Evolutionary conservation across 1,284 basidiomycete species (phyloP).

Genomic region (Filobasidium uniguttulatum): DNA sequence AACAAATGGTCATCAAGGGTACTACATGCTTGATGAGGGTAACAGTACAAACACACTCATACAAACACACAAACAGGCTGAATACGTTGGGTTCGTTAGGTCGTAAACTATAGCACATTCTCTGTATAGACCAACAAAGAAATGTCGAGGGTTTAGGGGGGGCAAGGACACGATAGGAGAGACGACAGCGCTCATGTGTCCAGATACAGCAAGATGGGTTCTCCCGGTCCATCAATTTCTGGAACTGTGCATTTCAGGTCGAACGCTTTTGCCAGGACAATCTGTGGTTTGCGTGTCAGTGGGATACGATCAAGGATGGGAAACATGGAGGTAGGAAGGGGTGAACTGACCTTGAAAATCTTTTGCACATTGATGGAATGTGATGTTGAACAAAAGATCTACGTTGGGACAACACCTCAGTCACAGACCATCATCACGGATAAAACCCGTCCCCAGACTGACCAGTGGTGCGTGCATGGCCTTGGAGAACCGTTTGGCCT

Average conservation of each 20-base stretch:
- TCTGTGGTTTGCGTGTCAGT: slow-evolving; percentile 11
- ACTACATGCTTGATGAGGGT: too few species aligned
- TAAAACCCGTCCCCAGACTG: slow-evolving; percentile 4
- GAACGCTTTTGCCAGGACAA: slow-evolving; percentile 37
- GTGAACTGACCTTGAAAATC: slow-evolving; percentile 73
- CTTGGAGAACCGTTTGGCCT: slow-evolving; percentile 90
- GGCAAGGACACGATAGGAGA: too few species aligned
- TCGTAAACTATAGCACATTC: too few species aligned
- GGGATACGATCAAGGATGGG: not conserved
- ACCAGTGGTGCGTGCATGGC: slow-evolving; percentile 91
- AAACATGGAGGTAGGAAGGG: not conserved
- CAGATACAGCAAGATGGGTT: slow-evolving; percentile 81
- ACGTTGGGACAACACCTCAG: slow-evolving; percentile 3
- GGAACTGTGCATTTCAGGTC: slow-evolving; percentile 70
- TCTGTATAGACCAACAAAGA: too few species aligned
- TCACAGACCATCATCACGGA: not conserved
- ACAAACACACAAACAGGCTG: too few species aligned
- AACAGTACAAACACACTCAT: too few species aligned
- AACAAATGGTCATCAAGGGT: too few species aligned
- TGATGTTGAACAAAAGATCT: slow-evolving; percentile 92
- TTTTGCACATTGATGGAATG: slow-evolving; percentile 99
- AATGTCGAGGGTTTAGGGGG: too few species aligned
- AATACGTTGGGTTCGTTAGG: too few species aligned
- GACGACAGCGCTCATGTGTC: too few species aligned
- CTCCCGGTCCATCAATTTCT: slow-evolving; percentile 86